A percentile compares a stretch with the other conserved stretches of the same genome.
phyloP scores from a whole-genome alignment of 1,284 basidiomycete genomes.

The Melampsora americana region DNA sequence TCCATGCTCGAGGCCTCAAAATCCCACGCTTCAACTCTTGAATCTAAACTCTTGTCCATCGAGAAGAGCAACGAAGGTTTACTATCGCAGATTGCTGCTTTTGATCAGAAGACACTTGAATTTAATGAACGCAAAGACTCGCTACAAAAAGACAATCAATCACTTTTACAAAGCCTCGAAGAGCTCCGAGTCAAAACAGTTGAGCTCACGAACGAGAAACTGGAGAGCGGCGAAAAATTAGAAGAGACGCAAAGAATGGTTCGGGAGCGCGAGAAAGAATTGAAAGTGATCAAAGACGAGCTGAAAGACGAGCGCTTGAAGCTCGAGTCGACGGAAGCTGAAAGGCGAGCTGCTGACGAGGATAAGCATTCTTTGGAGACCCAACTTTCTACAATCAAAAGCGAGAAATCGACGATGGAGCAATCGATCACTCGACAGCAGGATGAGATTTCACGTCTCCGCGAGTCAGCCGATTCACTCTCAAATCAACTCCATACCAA shows the following conservation, averaged over 20 bases:
- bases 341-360: constrained; percentile 9
- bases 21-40: constrained; percentile 24
- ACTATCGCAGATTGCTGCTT: constrained; percentile 13
- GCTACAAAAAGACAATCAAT: constrained; percentile 41
- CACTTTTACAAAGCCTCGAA: constrained; percentile 35
- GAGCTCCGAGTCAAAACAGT: constrained; percentile 25
- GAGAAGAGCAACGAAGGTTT: constrained; percentile 9
- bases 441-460: not conserved
- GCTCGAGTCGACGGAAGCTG: constrained; percentile 7
- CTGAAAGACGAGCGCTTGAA: constrained; percentile 19
- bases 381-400: not conserved
- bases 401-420: not conserved
- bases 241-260: constrained; percentile 33
- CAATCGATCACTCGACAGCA: not conserved
- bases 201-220: constrained; percentile 26
- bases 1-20: constrained; percentile 15
- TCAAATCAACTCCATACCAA: constrained; percentile 20
- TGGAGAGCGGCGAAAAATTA: constrained; percentile 28
- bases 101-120: constrained; percentile 24
- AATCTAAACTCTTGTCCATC: constrained; percentile 28
- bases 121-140: constrained; percentile 16
- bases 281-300: constrained; percentile 19
- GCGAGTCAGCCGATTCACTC: constrained; percentile 9
- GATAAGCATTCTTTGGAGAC: constrained; percentile 1
- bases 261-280: constrained; percentile 28